Evolutionary conservation across 495 filamentous ascomycete genomes (phyloP).

Genomic region (Xylaria acuta): DNA sequence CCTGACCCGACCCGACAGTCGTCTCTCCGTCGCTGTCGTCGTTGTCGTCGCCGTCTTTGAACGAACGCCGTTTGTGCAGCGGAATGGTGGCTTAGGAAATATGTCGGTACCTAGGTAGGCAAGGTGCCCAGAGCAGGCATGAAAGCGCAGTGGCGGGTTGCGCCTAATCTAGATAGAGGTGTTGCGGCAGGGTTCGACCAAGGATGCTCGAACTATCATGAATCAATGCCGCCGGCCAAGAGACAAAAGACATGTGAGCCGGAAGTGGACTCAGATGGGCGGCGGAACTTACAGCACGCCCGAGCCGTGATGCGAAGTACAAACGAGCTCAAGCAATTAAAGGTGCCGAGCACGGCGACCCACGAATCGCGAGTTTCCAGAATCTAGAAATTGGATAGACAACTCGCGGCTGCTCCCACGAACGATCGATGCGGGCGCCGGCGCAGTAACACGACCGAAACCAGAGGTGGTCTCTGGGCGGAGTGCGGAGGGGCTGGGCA

Average conservation of each 20-base stretch:
- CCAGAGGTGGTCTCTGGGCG: slow-evolving; percentile 13
- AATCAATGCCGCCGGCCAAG: not conserved
- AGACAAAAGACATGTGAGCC: not conserved
- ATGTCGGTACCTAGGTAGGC: not conserved
- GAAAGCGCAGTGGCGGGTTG: not conserved
- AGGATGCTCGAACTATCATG: not conserved
- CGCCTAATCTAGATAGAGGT: not conserved
- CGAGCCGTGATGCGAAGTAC: no score
- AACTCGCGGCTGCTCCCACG: not conserved
- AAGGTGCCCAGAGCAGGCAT: not conserved
- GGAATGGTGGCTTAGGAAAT: not conserved
- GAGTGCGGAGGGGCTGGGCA: slow-evolving; percentile 14
- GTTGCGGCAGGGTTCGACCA: not conserved
- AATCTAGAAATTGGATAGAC: not conserved
- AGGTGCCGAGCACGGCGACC: no score
- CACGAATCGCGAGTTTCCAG: not conserved
- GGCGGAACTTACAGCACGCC: no score
- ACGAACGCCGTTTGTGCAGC: not conserved
- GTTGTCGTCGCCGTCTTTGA: not conserved
- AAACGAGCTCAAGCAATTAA: no score
- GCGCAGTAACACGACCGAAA: slow-evolving; percentile 19
- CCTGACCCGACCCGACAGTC: not conserved
- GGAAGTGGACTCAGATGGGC: not conserved
- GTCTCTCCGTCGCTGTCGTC: not conserved
- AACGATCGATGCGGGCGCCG: slow-evolving; percentile 9